A percentile compares a stretch with the other conserved stretches of the same genome.
These are phyloP conservation scores for Populus tremula DNA, from an alignment of 345 rosid species.

Conservation along the genomic window DNA sequence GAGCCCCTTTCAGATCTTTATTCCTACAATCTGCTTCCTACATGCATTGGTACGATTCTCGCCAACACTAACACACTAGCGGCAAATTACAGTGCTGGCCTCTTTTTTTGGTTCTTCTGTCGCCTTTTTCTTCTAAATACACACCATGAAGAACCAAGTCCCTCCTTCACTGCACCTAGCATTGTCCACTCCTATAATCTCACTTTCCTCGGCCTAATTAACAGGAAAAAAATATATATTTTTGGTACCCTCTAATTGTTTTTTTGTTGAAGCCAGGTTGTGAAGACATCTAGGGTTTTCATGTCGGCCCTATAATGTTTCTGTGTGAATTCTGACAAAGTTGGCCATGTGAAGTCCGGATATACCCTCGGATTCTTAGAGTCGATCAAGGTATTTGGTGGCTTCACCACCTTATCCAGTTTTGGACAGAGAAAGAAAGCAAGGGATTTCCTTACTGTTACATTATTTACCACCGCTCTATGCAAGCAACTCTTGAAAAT, in stretches of 20 bases:
- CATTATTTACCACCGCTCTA: conserved; percentile 81
- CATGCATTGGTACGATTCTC: background rate
- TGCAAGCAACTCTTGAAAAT: conserved; percentile 91
- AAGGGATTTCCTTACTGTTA: conserved; percentile 71
- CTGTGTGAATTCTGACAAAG: conserved; percentile 71
- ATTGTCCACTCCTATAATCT: background rate
- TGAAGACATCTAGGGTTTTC: conserved; percentile 67
- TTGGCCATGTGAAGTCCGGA: conserved; percentile 83
- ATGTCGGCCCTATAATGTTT: conserved; percentile 85
- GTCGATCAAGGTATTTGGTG: conserved; percentile 65
- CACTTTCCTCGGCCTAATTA: conserved; percentile 19
- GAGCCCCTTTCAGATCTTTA: conserved; percentile 16
- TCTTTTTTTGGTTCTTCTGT: conserved; percentile 10
- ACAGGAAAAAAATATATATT: background rate
- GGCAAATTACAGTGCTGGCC: background rate
- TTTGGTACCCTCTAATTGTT: background rate
- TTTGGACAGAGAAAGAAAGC: conserved; percentile 91
- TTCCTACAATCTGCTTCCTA: conserved; percentile 8
- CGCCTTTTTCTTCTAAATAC: conserved; percentile 8
- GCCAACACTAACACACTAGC: conserved; percentile 12
- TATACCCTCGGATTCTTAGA: conserved; percentile 48
- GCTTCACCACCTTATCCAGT: conserved; percentile 70
- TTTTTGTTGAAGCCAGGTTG: conserved; percentile 52
- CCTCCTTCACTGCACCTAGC: too few relatives aligned
- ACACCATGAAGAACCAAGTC: background rate